Base-by-base conservation (phyloP, 1,284 basidiomycete species). In the Schizopora paradoxa region DNA sequence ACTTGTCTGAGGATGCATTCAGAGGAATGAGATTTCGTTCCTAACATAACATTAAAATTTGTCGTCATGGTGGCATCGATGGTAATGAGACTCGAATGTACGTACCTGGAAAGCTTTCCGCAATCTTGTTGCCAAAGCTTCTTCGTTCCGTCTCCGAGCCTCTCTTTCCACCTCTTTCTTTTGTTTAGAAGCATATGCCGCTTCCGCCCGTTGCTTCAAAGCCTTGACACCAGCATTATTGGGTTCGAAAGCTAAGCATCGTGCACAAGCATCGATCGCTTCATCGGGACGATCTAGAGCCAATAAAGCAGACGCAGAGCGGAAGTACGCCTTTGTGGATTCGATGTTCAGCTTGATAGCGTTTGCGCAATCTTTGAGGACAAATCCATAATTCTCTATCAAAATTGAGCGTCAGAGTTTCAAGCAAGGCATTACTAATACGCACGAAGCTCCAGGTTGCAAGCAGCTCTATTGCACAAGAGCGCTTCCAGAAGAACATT, bases 381-480 rank as follows among this genome's bases (percentile, higher is more conserved):
- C 90, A 14, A 76, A 76, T 3, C 91, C 86, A 58, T 86, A 90
- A 63, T 98, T 98, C 62, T 89, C 91, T 90, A 55, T 35, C 16
- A 45, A 3, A 18, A 33, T 29, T 21, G 21, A 28, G 13, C 13
- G 29, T 42, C 32, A 48, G 34, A 41, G 14, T 55, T 56, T 34
- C 34, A 27, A 26, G 47, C 23, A 41, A 27, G 29, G 36, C 53
- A 52, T 35, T 37, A 33, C 23, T 34, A 16, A 35, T 13, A 62
- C 79, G 63, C 56, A 90, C 91, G 69, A 25, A 96, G 74, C 59
- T 92, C 90, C 6, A 98, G 70, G 61, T 98, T 93, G 53, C 88
- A 93, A 2, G 92, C 94, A 1, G 95, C 92, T 31, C 93, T 77
- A 65, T 99, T 99, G 59, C 86, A 85, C 41, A 89, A 67, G 16